phyloP scores from a whole-genome alignment of 1,284 basidiomycete genomes.

The Termitomyces sp. region DNA sequence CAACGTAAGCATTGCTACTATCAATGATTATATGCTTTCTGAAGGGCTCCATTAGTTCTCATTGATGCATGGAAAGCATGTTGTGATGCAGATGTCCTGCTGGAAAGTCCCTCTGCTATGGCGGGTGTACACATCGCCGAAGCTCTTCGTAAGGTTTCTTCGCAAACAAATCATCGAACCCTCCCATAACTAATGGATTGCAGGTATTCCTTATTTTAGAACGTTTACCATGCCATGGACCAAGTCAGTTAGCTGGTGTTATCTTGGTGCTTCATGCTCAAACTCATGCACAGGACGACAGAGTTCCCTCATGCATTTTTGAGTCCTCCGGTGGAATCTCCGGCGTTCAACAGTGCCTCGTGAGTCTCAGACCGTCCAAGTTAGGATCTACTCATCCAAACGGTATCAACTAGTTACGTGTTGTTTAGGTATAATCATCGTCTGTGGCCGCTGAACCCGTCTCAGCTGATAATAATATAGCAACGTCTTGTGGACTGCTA shows the following conservation, averaged over 20 bases:
- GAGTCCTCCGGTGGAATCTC: conserved; percentile 47
- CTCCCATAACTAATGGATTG: neutral
- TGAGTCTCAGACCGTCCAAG: conserved; percentile 24
- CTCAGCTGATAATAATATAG: conserved; percentile 31
- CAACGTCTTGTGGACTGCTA: conserved; percentile 75
- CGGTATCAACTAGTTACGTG: conserved; percentile 37
- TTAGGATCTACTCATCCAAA: neutral
- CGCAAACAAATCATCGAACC: neutral
- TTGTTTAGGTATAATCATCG: conserved; percentile 47
- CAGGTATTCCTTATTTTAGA: conserved; percentile 52
- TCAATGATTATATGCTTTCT: neutral
- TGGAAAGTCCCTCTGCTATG: conserved; percentile 75
- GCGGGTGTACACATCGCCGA: conserved; percentile 82
- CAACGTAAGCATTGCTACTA: conserved; percentile 40
- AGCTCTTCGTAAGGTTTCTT: conserved; percentile 40
- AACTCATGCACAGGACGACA: conserved; percentile 39
- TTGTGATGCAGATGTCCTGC: conserved; percentile 67
- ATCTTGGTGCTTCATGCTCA: conserved; percentile 8
- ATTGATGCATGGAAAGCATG: conserved; percentile 68
- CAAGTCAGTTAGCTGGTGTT: conserved; percentile 27
- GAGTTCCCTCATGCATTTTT: conserved; percentile 65
- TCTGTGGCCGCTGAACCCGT: neutral
- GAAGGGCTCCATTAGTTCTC: conserved; percentile 40
- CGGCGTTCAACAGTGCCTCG: conserved; percentile 50
- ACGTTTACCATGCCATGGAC: conserved; percentile 77